Percentiles rank a stretch among this genome's conserved stretches.
Evolutionary conservation across 1,284 basidiomycete genomes (phyloP).

Genomic region (Peniophora sp.): DNA sequence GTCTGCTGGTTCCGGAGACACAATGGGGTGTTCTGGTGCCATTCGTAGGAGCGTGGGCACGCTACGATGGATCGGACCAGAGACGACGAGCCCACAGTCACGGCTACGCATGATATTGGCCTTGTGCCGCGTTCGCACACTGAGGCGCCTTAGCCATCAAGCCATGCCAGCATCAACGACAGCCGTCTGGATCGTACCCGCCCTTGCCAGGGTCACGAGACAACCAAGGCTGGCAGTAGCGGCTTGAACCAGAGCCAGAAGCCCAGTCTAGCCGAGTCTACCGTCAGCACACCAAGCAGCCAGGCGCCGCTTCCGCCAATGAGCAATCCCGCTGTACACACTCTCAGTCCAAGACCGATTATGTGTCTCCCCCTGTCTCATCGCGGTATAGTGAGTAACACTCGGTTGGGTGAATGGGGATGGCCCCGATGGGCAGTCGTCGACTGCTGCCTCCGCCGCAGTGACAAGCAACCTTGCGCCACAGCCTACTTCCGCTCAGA

Average conservation of each 20-base stretch:
- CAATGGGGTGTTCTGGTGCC: no score
- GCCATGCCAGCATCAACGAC: slow-evolving; percentile 15
- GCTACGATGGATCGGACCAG: slow-evolving; percentile 30
- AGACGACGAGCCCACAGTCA: slow-evolving; percentile 15
- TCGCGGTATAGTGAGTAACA: slow-evolving; percentile 17
- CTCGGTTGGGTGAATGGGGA: slow-evolving; percentile 13
- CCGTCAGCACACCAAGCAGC: slow-evolving; percentile 31
- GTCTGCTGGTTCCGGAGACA: slow-evolving; percentile 4
- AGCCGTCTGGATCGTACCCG: slow-evolving; percentile 26
- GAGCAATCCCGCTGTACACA: slow-evolving; percentile 22
- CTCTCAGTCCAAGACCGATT: slow-evolving; percentile 39
- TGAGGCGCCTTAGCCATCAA: slow-evolving; percentile 23
- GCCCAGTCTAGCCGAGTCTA: slow-evolving; percentile 58
- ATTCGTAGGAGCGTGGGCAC: background rate
- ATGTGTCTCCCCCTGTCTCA: slow-evolving; percentile 19
- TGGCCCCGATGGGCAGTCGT: no score
- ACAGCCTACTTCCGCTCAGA: no score
- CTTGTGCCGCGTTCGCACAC: slow-evolving; percentile 16
- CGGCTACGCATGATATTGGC: slow-evolving; percentile 5
- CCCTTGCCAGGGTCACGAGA: slow-evolving; percentile 28
- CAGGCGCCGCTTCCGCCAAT: slow-evolving; percentile 24
- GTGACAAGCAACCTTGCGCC: no score
- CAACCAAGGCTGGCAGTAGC: slow-evolving; percentile 53
- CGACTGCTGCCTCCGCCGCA: no score
- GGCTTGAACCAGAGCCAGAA: slow-evolving; percentile 44